These are phyloP conservation scores for Diaporthe sp. DNA, from an alignment of 2,329 filamentous ascomycete genomes.

Conservation along the genomic window DNA sequence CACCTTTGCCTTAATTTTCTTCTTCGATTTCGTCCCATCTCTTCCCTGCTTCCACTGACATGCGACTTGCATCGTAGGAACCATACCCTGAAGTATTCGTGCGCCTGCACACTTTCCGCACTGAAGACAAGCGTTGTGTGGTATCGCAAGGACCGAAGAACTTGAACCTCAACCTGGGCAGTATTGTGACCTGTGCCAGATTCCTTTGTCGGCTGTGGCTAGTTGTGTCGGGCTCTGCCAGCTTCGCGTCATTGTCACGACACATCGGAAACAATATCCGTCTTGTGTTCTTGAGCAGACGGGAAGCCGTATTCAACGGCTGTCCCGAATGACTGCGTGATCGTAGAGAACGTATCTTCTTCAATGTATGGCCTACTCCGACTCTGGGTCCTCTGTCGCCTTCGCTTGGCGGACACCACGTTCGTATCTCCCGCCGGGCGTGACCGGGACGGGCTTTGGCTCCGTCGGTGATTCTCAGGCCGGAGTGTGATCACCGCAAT, in stretches of 20 bases:
- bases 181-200: not conserved
- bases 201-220: not conserved
- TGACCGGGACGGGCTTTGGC: constrained; percentile 56
- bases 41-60: not conserved
- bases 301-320: constrained; percentile 38
- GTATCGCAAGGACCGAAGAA: not conserved
- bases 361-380: constrained; percentile 50
- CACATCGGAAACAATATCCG: constrained; percentile 4
- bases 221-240: not conserved
- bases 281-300: constrained; percentile 10
- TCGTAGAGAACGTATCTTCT: constrained; percentile 35
- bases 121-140: not conserved
- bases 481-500: constrained; percentile 50
- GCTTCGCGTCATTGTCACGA: not conserved
- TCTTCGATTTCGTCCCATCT: not conserved
- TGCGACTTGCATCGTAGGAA: not conserved
- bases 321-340: constrained; percentile 34
- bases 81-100: not conserved
- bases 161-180: not conserved
- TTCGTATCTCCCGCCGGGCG: constrained; percentile 45
- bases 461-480: constrained; percentile 48
- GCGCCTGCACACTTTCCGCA: not conserved
- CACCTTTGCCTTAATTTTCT: not conserved
- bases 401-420: constrained; percentile 46
- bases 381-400: constrained; percentile 56